Evolutionary conservation across 257 asterid species (phyloP).

Genomic region (Anisodus acutangulus): DNA sequence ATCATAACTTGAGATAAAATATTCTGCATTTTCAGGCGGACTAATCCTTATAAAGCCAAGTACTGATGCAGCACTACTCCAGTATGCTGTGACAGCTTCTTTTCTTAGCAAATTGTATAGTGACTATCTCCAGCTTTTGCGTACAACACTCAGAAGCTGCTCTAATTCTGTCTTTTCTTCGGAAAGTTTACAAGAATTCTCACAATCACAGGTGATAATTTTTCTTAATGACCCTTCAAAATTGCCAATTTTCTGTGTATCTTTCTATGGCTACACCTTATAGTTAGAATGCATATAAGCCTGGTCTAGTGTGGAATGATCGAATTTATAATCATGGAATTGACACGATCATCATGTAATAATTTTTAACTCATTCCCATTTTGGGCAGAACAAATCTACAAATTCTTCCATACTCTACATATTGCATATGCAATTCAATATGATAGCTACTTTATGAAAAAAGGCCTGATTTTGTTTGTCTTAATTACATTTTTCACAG

Average conservation of each 20-base stretch:
- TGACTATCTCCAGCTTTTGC: conserved; percentile 57
- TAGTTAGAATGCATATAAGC: background rate
- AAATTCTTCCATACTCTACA: background rate
- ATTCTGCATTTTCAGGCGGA: conserved; percentile 49
- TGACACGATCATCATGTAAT: background rate
- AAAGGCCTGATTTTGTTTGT: background rate
- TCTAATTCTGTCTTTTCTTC: conserved; percentile 39
- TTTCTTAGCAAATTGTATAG: conserved; percentile 63
- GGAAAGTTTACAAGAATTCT: conserved; percentile 44
- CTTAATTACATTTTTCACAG: conserved; percentile 33
- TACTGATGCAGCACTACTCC: conserved; percentile 41
- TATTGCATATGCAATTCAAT: background rate
- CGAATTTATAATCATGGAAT: background rate
- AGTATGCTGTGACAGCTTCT: conserved; percentile 62
- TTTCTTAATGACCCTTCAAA: background rate
- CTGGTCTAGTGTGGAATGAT: background rate
- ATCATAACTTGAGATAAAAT: background rate
- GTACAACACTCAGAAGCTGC: conserved; percentile 42
- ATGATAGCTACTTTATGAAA: background rate
- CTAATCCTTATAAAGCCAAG: conserved; percentile 53
- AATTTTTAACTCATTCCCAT: background rate
- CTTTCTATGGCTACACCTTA: background rate
- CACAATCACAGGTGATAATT: conserved; percentile 52
- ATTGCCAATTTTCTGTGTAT: background rate
- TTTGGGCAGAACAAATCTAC: background rate